A percentile compares a stretch with the other conserved stretches of the same genome.
phyloP scores from a whole-genome alignment of 106 monocot species.

The Triglochin maritima region DNA sequence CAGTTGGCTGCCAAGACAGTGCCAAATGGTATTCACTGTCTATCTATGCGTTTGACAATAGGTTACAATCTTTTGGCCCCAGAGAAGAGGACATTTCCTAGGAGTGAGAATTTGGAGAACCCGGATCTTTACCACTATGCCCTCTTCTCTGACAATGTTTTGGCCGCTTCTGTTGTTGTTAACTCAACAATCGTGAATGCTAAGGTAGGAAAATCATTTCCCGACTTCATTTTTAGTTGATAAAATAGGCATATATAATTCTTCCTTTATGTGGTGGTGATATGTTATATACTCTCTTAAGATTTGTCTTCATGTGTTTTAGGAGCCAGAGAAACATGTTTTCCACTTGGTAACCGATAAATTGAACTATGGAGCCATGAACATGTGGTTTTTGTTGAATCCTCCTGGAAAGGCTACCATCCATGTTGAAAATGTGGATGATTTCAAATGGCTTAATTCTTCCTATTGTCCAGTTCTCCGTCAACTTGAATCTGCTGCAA shows the following conservation, averaged over 20 bases:
- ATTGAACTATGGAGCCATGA: slow-evolving; percentile 63
- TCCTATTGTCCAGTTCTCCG: slow-evolving; percentile 51
- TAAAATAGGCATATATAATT: neutral
- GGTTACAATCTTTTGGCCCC: slow-evolving; percentile 49
- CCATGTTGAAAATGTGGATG: slow-evolving; percentile 67
- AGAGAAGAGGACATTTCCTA: slow-evolving; percentile 47
- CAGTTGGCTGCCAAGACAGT: slow-evolving; percentile 69
- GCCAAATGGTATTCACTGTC: slow-evolving; percentile 65
- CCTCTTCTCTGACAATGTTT: slow-evolving; percentile 68
- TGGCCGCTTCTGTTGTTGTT: slow-evolving; percentile 71
- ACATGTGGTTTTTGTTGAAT: slow-evolving; percentile 70
- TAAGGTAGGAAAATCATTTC: slow-evolving; percentile 21
- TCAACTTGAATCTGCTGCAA: slow-evolving; percentile 56
- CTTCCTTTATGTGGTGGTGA: neutral
- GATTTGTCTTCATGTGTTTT: slow-evolving; percentile 4
- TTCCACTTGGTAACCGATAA: slow-evolving; percentile 69
- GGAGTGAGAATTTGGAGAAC: slow-evolving; percentile 51
- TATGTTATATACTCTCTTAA: neutral
- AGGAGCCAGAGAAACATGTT: slow-evolving; percentile 60
- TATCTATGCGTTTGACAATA: slow-evolving; percentile 60
- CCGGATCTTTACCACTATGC: slow-evolving; percentile 61
- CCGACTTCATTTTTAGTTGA: neutral
- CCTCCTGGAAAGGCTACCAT: slow-evolving; percentile 55
- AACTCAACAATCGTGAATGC: slow-evolving; percentile 67
- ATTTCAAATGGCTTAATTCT: slow-evolving; percentile 58